These are phyloP conservation scores for Asterochloris erici DNA, from an alignment of 139 green algal species.

Conservation along the genomic window DNA sequence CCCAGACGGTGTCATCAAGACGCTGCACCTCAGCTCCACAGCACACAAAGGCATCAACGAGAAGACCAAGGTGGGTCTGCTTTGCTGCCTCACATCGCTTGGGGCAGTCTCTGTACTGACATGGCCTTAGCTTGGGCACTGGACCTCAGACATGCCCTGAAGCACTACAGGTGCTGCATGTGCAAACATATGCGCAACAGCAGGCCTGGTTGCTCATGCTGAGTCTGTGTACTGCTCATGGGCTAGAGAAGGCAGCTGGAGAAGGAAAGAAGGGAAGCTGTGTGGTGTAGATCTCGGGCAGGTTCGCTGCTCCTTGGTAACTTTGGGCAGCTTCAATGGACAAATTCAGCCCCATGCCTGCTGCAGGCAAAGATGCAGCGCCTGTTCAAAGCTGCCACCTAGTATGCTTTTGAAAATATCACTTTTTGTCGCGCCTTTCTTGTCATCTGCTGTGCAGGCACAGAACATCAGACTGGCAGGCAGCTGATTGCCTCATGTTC, in stretches of 20 bases:
- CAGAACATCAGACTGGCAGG: too few relatives aligned
- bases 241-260: not conserved
- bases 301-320: too few relatives aligned
- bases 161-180: too few relatives aligned
- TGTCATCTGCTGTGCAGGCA: too few relatives aligned
- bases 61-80: not conserved
- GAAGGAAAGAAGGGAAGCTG: too few relatives aligned
- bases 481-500: not conserved
- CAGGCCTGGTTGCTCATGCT: not conserved
- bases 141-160: not conserved
- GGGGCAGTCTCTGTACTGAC: not conserved
- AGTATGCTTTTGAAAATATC: too few relatives aligned
- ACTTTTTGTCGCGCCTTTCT: too few relatives aligned
- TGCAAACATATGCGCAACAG: not conserved
- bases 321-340: too few relatives aligned
- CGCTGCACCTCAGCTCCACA: constrained; percentile 2
- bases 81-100: not conserved
- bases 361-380: too few relatives aligned
- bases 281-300: too few relatives aligned
- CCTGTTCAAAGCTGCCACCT: too few relatives aligned
- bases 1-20: constrained; percentile 20
- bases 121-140: not conserved
- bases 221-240: not conserved
- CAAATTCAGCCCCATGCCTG: too few relatives aligned
- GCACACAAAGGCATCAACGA: constrained; percentile 10